phyloP scores from a whole-genome alignment of 2,329 filamentous ascomycete species.

The Aureobasidium sp. region DNA sequence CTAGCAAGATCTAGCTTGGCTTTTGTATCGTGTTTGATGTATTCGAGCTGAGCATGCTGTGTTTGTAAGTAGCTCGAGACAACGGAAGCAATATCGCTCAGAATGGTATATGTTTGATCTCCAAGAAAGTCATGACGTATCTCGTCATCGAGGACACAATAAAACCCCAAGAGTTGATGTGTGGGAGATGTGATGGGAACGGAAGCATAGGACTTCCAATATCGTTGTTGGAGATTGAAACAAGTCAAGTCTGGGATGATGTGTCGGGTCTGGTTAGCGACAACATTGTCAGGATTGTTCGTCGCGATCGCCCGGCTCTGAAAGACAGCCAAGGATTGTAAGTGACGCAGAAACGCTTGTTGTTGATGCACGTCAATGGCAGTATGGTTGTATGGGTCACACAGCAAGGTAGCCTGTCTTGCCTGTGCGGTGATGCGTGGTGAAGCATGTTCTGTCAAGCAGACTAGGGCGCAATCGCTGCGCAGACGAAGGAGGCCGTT shows the following conservation, averaged over 20 bases:
- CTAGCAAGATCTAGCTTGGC: neutral
- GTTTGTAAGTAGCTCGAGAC: neutral
- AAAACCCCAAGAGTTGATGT: constrained; percentile 26
- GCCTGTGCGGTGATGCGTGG: constrained; percentile 33
- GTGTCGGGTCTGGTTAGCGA: constrained; percentile 21
- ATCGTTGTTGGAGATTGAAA: constrained; percentile 23
- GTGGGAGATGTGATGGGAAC: constrained; percentile 26
- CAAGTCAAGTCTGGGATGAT: constrained; percentile 26
- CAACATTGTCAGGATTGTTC: neutral
- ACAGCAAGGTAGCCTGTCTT: constrained; percentile 25
- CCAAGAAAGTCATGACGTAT: constrained; percentile 12
- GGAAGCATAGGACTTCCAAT: constrained; percentile 19
- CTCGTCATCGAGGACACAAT: constrained; percentile 27
- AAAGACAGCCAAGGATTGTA: neutral
- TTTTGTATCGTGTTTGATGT: neutral
- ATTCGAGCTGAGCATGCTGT: neutral
- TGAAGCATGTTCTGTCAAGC: constrained; percentile 26
- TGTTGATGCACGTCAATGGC: neutral
- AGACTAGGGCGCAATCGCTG: constrained; percentile 28
- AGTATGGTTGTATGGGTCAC: constrained; percentile 6
- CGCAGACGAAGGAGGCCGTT: constrained; percentile 27
- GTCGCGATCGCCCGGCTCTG: neutral
- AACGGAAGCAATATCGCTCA: neutral
- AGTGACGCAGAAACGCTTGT: neutral
- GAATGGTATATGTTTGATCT: neutral